Base-by-base conservation (phyloP, 2,329 filamentous ascomycete genomes). In the Bimuria novae-zelandiae region DNA sequence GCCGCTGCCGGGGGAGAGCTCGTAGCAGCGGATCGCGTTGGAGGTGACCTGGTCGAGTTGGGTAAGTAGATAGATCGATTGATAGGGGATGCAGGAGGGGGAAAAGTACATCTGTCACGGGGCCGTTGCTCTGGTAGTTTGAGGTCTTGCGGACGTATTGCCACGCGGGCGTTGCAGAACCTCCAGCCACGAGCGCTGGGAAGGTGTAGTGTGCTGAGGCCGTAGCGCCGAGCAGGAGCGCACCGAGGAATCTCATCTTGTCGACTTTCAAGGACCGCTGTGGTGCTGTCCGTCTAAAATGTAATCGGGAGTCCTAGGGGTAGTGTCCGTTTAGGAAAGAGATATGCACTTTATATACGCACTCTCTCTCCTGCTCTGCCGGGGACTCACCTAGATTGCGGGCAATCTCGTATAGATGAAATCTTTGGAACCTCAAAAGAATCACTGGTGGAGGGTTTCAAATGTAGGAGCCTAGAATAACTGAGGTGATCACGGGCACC, bases 71-170 rank as follows among this genome's bases (percentile, higher is more conserved):
- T 4, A 35, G 21, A 3, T n/a, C 35, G 17, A 3, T 10, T 29
- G 25, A 25, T 6, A 22, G 25, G 33, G 19, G 21, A 36, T 17
- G 23, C 23, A 19, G 3, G 10, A 6, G 21, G 16, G 25, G 7
- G 25, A 11, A 27, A 46, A 52, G 7, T 49, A 68, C 62, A 45
- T 65, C 61, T 23, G 64, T 64, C 14, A 71, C 63, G 14, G 67
- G 67, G 14, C 68, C 72, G 43, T 71, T 70, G 49, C 61, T 64
- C 54, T 73, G 66, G 55, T 73, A 69, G 64, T 74, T 74, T 6
- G 67, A 54, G 41, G 67, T 70, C 52, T 69, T 70, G 29, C 72
- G 64, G 16, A 75, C 70, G 49, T 73, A 72, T 29, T 65, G 53
- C 72, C 72, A 75, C n/a, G 23, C 33, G 2, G 52, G 49, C 0